Evolutionary conservation across 441 rosid species (phyloP), one percentile per base, ranked within the genome.

Genomic region (Syzygium malaccense): DNA sequence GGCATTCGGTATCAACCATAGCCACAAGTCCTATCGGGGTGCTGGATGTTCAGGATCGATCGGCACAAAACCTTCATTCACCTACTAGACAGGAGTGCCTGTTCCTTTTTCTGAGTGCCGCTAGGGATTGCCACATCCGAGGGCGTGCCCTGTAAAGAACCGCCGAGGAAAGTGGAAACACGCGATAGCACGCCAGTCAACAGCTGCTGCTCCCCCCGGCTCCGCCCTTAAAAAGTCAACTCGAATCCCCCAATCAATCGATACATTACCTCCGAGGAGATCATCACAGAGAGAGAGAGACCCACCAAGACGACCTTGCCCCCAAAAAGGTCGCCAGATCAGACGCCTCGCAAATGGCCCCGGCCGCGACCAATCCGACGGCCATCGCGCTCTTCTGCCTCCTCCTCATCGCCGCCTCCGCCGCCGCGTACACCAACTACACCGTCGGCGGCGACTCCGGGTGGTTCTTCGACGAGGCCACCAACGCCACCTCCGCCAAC

Each of bases 371-470:
- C 14, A 57, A 79, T 86, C 89, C 89, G 58, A 88, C 89, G 64
- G 85, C 89, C 86, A 48, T 88, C 56, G 88, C 91, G 55, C 49
- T 85, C 49, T 55, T 55, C 64, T 55, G 48, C 87, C 87, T 94
- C 87, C 90, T 93, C 84, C 90, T 93, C 88, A 86, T 93, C 90
- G 5, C 90, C 87, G 60, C 86, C 53, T 79, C 91, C 30, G 88
- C 94, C 66, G 88, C 93, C 41, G 90, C 56, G 4, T 95, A 95
- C 88, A 90, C 90, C 58, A 95, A 95, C 91, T 91, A 94, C 92
- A 93, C 96, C 20, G 95, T 95, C 71, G 96, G 97, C 8, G 95
- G 90, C 87, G 55, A 25, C 71, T 89, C 92, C 75, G 95, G 96
- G 45, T 94, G 96, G 98, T 88, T 92, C 89, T 94, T 95, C 93